Conservation (phyloP, 306 rosid species). For the Lathyrus sativus region DNA sequence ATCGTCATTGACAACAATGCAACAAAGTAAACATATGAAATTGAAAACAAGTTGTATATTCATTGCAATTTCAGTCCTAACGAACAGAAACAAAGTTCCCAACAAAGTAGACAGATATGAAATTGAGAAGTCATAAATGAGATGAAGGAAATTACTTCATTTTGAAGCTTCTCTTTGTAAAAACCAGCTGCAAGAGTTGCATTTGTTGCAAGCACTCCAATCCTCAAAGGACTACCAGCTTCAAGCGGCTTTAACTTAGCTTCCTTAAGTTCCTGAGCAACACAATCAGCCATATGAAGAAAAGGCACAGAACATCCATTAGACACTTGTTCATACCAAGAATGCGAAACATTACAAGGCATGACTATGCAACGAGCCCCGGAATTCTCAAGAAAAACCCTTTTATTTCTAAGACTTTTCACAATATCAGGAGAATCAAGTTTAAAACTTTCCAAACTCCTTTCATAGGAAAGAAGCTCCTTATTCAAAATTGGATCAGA, state of each 20-base stretch:
- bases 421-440: conserved; percentile 54
- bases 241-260: conserved; percentile 81
- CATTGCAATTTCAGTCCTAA: neutral
- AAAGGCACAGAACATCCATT: conserved; percentile 67
- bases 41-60: neutral
- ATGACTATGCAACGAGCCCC: conserved; percentile 76
- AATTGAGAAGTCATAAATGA: conserved; percentile 13
- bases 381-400: conserved; percentile 69
- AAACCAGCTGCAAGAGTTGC: conserved; percentile 67
- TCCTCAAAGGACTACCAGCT: conserved; percentile 73
- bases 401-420: conserved; percentile 54
- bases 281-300: conserved; percentile 76
- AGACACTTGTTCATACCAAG: conserved; percentile 73
- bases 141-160: conserved; percentile 56
- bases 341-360: conserved; percentile 88
- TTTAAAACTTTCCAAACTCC: conserved; percentile 40
- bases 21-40: neutral
- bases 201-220: conserved; percentile 72
- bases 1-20: neutral
- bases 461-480: conserved; percentile 55
- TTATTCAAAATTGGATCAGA: conserved; percentile 63
- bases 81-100: neutral
- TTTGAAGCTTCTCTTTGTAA: conserved; percentile 79
- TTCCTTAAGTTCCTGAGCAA: conserved; percentile 84
- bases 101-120: conserved; percentile 15